These are phyloP conservation scores for Cicer cuneatum DNA, from an alignment of 306 rosid genomes.

Conservation along the genomic window DNA sequence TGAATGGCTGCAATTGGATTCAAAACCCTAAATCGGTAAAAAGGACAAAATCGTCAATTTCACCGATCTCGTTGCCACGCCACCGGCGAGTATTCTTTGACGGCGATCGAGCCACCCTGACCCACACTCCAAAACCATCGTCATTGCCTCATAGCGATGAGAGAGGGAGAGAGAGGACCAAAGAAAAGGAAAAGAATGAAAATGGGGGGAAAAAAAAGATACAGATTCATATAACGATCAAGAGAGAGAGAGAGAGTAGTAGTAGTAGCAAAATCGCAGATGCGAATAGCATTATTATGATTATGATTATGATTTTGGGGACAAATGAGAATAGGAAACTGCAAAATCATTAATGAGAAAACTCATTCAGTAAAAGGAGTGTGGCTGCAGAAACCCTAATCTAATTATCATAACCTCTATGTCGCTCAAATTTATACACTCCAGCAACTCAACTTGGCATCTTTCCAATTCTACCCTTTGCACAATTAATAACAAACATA, in stretches of 20 bases:
- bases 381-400: conserved; percentile 25
- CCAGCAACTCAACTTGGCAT: background rate
- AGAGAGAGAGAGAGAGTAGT: background rate
- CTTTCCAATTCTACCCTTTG: background rate
- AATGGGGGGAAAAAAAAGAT: background rate
- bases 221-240: background rate
- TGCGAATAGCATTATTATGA: background rate
- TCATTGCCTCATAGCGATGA: conserved; percentile 44
- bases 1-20: conserved; percentile 54
- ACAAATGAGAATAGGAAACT: background rate
- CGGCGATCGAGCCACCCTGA: background rate
- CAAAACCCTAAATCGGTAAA: background rate
- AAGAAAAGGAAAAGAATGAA: too few relatives aligned
- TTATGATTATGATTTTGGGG: background rate
- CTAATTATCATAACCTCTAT: background rate
- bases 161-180: background rate
- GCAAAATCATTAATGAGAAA: background rate
- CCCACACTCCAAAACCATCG: conserved; percentile 60
- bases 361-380: background rate
- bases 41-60: conserved; percentile 28
- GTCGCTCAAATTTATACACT: background rate
- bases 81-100: conserved; percentile 32
- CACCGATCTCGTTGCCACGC: conserved; percentile 48
- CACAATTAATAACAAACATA: too few relatives aligned
- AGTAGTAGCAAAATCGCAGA: background rate